Conservation (phyloP, 768 basidiomycete genomes). For the Polyporus arcularius region DNA sequence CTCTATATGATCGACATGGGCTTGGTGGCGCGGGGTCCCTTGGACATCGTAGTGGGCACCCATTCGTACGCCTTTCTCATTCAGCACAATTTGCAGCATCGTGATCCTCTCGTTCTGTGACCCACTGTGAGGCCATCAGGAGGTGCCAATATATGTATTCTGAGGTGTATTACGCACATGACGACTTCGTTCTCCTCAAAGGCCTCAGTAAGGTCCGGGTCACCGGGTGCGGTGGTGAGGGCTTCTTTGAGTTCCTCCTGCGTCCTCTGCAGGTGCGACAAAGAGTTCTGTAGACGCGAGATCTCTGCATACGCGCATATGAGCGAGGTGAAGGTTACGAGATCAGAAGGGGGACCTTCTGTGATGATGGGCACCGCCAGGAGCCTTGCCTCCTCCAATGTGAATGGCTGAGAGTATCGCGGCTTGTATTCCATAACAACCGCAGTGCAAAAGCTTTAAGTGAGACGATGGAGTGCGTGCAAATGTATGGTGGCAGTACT, state of each 20-base stretch:
- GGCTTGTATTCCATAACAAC: constrained; percentile 63
- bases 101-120: constrained; percentile 76
- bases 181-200: constrained; percentile 71
- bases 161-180: constrained; percentile 48
- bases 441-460: neutral
- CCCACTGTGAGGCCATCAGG: constrained; percentile 43
- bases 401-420: constrained; percentile 74
- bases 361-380: constrained; percentile 69
- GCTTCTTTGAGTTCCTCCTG: constrained; percentile 57
- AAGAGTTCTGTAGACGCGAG: constrained; percentile 69
- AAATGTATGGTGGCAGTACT: neutral
- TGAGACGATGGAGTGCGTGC: neutral
- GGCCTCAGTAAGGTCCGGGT: constrained; percentile 60
- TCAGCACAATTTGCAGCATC: constrained; percentile 66
- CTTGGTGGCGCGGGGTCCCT: neutral
- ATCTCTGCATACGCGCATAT: constrained; percentile 54
- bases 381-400: constrained; percentile 59
- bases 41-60: constrained; percentile 47
- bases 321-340: no score
- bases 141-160: neutral
- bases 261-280: constrained; percentile 61
- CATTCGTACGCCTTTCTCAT: constrained; percentile 55
- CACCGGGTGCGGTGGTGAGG: constrained; percentile 39
- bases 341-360: constrained; percentile 52
- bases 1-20: neutral